Evolutionary conservation across 2,329 filamentous ascomycete species (phyloP).

Genomic region (Dothiorella sarmentorum): DNA sequence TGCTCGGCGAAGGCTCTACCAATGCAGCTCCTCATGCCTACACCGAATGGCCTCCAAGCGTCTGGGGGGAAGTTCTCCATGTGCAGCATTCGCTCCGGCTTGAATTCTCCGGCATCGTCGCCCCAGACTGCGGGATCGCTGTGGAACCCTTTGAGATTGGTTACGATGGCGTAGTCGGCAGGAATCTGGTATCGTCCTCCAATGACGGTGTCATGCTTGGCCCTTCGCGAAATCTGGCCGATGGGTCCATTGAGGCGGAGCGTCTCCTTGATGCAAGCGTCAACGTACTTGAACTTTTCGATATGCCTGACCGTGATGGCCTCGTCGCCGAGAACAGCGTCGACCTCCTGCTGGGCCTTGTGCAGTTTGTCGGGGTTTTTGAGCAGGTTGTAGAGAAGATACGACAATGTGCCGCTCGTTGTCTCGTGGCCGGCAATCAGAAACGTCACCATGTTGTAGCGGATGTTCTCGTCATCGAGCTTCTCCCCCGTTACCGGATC

Average conservation of each 20-base stretch:
- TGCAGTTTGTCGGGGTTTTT: conserved; percentile 39
- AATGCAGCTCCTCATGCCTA: conserved; percentile 67
- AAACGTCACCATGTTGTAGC: conserved; percentile 19
- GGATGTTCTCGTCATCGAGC: conserved; percentile 3
- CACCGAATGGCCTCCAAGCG: conserved; percentile 60
- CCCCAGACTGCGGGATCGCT: conserved; percentile 29
- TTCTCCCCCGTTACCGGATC: conserved; percentile 48
- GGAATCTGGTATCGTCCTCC: conserved; percentile 55
- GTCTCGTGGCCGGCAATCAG: conserved; percentile 32
- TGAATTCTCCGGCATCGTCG: conserved; percentile 33
- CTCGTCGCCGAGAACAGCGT: conserved; percentile 22
- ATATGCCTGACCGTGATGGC: conserved; percentile 60
- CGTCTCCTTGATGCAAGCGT: conserved; percentile 45
- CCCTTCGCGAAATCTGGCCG: conserved; percentile 45
- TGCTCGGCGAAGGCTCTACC: conserved; percentile 73
- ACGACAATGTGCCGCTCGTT: conserved; percentile 64
- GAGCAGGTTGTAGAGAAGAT: conserved; percentile 62
- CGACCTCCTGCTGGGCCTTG: background rate
- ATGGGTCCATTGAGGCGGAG: conserved; percentile 50
- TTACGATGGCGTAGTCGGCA: conserved; percentile 49
- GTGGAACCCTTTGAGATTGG: conserved; percentile 47
- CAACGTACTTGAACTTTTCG: conserved; percentile 53
- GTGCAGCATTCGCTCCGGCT: conserved; percentile 57
- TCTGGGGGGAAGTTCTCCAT: conserved; percentile 50
- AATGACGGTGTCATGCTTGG: conserved; percentile 29